phyloP scores from a whole-genome alignment of 768 basidiomycete species.

The Termitomyces sp. region DNA sequence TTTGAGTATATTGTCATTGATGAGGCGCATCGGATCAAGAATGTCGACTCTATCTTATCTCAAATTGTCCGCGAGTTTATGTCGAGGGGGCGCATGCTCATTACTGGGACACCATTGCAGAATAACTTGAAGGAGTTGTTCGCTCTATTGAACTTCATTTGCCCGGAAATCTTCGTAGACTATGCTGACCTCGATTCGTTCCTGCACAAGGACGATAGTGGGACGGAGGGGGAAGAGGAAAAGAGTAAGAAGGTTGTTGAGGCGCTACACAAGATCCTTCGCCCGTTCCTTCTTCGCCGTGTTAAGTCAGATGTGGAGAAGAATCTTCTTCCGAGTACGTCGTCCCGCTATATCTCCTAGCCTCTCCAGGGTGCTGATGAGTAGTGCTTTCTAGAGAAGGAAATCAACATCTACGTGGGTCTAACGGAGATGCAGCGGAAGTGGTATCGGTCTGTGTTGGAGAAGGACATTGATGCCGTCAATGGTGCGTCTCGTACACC shows the following conservation, averaged over 20 bases:
- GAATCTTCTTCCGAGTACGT: slow-evolving; percentile 81
- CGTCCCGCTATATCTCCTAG: background rate
- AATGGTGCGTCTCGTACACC: slow-evolving; percentile 52
- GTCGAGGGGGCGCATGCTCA: slow-evolving; percentile 84
- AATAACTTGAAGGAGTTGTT: slow-evolving; percentile 97
- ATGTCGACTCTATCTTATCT: slow-evolving; percentile 91
- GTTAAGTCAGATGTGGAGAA: slow-evolving; percentile 99
- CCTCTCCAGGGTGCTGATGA: background rate
- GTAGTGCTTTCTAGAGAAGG: slow-evolving; percentile 62
- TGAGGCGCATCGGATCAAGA: slow-evolving; percentile 99
- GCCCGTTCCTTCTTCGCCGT: slow-evolving; percentile 89
- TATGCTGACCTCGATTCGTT: slow-evolving; percentile 91
- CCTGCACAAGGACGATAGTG: slow-evolving; percentile 80
- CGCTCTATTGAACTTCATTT: slow-evolving; percentile 89
- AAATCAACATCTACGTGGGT: slow-evolving; percentile 97
- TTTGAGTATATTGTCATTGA: slow-evolving; percentile 99
- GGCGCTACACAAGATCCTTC: slow-evolving; percentile 92
- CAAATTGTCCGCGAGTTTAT: slow-evolving; percentile 92
- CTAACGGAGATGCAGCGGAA: slow-evolving; percentile 97
- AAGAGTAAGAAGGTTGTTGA: slow-evolving; percentile 92
- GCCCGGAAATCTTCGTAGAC: slow-evolving; percentile 92
- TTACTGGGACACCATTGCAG: slow-evolving; percentile 95
- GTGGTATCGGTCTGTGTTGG: slow-evolving; percentile 93
- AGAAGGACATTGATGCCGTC: slow-evolving; percentile 98
- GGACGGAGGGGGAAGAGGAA: slow-evolving; percentile 66